Evolutionary conservation across 805 yeast species (phyloP), one percentile per base, ranked within the genome.

Genomic region (Schizosaccharomyces japonicus): DNA sequence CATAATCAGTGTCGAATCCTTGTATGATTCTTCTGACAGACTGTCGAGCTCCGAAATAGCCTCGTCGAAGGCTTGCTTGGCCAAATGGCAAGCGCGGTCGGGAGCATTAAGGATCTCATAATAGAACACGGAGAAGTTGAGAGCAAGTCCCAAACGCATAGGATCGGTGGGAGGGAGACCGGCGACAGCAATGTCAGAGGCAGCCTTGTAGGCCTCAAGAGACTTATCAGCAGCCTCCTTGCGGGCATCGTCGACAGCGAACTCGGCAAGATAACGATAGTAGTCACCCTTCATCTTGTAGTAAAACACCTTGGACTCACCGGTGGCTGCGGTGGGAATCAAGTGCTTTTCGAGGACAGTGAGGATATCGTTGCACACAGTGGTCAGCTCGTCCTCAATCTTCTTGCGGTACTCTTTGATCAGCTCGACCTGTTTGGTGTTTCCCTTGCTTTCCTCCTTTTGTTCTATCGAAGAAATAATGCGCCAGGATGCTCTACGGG

Each of bases 281-380:
- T 87, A 87, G 67, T 87, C 98, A 73, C 96, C 98, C 72, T 87
- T 87, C 96, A 87, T 87, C 75, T 87, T 87, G 71, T 82, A 84
- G 74, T 87, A 87, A 68, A 87, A 87, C 49, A 87, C 96, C 73
- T 87, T 84, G 47, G 95, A 84, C 69, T 90, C 98, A 60, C 95
- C 95, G 55, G 94, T 76, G 63, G 79, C 82, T 53, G 96, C 95
- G 53, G 87, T 72, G 56, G 95, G 85, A 60, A 87, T 83, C 66
- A 87, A 77, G 66, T 84, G 92, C 59, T 80, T 72, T 55, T 83
- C 77, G 63, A 90, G 74, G 52, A 87, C 94, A 39, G 77, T 69
- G 60, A 90, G 70, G 60, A 90, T 85, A 64, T 85, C 95, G 60
- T 83, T 92, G 67, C 95, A 84, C 61, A 87, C 85, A 64, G 79